Evolutionary conservation across 2,329 filamentous ascomycete species (phyloP), one percentile per base, ranked within the genome.

Genomic region (Botrytis galanthina): DNA sequence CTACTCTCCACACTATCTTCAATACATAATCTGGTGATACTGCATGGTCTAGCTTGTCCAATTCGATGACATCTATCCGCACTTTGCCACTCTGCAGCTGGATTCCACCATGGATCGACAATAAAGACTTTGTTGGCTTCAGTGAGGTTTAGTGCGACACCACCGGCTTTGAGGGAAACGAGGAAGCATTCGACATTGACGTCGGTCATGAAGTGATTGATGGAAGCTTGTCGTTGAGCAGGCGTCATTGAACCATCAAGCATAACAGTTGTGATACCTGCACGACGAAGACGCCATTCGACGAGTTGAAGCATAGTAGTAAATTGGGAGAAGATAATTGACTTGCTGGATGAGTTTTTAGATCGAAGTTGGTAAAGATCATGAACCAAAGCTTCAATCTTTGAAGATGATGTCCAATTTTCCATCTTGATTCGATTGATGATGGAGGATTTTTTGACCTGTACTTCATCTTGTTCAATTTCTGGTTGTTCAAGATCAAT

Each of bases 341-440:
- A 97, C 84, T 99, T 99, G 82, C 96, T 92, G 0, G 94, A 97
- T 75, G 94, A 91, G 81, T 97, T 97, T 84, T 97, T 93, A 73
- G 93, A 97, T 73, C 96, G 91, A 57, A 98, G 88, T 82, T 93
- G 92, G 85, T 97, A 96, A 3, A 99, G 88, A 80, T 98, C 94
- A 80, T 98, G 97, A 16, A 98, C 92, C 9, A 99, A 89, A 81
- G 97, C 91, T 84, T 99, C 96, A 77, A 99, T 99, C 85, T 99
- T 99, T 75, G 95, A 98, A 1, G 94, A 98, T 0, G 94, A 97
- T 0, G 94, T 97, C 96, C 96, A 99, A 79, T 98, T 93, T 81
- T 97, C 93, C 95, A 98, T 98, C 83, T 95, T 94, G 84, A 99
- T 98, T 72, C 96, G 93, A 82, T 98, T 98, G 86, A 98, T 97